Percentiles rank a stretch among this genome's conserved stretches.
phyloP scores from a whole-genome alignment of 2,329 filamentous ascomycete genomes.

The Cladosporium colombiae region DNA sequence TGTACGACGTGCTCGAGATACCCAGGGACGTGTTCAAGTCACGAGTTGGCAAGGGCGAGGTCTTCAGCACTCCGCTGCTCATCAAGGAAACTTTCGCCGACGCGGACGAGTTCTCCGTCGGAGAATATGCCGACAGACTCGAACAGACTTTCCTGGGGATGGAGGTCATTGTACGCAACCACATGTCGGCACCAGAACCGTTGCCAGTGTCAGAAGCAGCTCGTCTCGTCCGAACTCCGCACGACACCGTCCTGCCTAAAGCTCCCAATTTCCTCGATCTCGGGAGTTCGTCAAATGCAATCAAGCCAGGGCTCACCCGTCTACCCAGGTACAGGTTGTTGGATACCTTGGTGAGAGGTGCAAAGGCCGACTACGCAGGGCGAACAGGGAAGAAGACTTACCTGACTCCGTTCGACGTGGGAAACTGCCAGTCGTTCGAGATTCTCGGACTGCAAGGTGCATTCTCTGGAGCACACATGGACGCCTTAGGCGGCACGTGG shows the following conservation, averaged over 20 bases:
- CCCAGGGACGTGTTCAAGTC: not conserved
- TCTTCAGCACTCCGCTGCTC: not conserved
- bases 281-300: not conserved
- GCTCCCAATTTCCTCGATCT: not conserved
- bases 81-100: not conserved
- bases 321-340: not conserved
- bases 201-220: not conserved
- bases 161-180: not conserved
- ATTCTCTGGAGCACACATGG: not conserved
- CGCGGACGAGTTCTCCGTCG: not conserved
- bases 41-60: not conserved
- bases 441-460: slow-evolving; percentile 1
- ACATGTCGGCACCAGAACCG: not conserved
- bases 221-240: not conserved
- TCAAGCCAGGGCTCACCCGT: not conserved
- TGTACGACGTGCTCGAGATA: not conserved
- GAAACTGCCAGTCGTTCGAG: not conserved
- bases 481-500: not conserved
- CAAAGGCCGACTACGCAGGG: not conserved
- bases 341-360: not conserved
- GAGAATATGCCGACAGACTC: not conserved
- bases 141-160: not conserved
- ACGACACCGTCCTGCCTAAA: not conserved
- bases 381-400: not conserved
- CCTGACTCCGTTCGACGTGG: not conserved